A percentile compares a stretch with the other conserved stretches of the same genome.
phyloP scores from a whole-genome alignment of 768 basidiomycete genomes.

The Lepiota brunneoincarnata region DNA sequence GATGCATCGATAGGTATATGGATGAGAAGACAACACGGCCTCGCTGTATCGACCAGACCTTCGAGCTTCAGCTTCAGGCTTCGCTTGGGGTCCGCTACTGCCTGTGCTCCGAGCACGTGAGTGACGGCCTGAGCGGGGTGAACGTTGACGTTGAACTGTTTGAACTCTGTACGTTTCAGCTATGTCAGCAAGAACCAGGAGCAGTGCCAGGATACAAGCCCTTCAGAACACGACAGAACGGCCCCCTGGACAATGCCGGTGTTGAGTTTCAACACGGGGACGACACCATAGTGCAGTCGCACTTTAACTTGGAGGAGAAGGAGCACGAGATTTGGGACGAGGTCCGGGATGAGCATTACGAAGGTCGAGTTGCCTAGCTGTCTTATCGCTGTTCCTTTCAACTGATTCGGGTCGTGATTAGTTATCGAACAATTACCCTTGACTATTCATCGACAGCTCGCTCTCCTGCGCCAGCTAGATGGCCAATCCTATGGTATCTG shows the following conservation, averaged over 20 bases:
- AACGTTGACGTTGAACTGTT: too few relatives aligned
- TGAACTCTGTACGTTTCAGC: too few relatives aligned
- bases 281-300: background rate
- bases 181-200: slow-evolving; percentile 47
- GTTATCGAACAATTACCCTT: slow-evolving; percentile 79
- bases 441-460: slow-evolving; percentile 67
- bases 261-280: slow-evolving; percentile 13
- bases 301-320: slow-evolving; percentile 33
- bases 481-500: slow-evolving; percentile 53
- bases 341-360: slow-evolving; percentile 77
- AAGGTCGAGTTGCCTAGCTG: slow-evolving; percentile 43
- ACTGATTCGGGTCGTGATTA: slow-evolving; percentile 23
- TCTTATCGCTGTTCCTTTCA: background rate
- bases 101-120: background rate
- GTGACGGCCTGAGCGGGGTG: too few relatives aligned
- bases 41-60: too few relatives aligned
- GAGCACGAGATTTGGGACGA: slow-evolving; percentile 71
- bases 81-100: background rate
- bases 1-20: background rate
- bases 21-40: too few relatives aligned
- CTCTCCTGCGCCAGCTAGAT: slow-evolving; percentile 72
- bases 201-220: slow-evolving; percentile 34
- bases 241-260: slow-evolving; percentile 26
- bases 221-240: slow-evolving; percentile 24
- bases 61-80: background rate